These are phyloP conservation scores for Stemphylium beticola DNA, from an alignment of 2,329 filamentous ascomycete genomes.

Conservation along the genomic window DNA sequence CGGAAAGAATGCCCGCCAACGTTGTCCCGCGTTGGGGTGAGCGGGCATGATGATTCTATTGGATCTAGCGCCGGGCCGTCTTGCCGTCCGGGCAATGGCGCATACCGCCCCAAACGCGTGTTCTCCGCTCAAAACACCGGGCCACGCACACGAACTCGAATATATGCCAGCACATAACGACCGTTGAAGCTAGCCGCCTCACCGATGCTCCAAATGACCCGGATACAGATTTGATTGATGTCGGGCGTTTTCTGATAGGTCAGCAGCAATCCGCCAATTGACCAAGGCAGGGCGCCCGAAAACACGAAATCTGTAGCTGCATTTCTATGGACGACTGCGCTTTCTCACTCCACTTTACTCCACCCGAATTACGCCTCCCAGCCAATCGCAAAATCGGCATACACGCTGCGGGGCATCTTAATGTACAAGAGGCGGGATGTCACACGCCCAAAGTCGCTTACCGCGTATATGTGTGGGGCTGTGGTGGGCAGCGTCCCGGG, in stretches of 20 bases:
- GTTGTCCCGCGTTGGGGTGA: background rate
- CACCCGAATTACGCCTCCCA: background rate
- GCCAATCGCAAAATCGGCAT: background rate
- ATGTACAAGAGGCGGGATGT: background rate
- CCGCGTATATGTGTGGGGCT: background rate
- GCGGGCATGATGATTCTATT: background rate
- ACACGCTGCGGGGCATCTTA: background rate
- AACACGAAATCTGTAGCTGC: background rate
- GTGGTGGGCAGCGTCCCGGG: background rate
- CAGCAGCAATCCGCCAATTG: background rate
- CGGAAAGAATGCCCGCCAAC: background rate
- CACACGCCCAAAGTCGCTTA: background rate
- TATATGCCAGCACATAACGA: background rate
- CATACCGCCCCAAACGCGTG: background rate
- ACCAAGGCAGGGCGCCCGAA: background rate
- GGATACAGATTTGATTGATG: no score
- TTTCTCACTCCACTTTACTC: background rate
- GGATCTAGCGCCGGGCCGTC: conserved; percentile 1
- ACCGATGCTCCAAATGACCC: background rate
- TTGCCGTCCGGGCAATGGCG: background rate
- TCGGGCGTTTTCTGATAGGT: background rate
- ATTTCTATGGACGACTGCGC: background rate
- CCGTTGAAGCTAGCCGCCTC: background rate
- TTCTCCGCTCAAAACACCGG: background rate
- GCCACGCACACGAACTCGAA: background rate